Conservation (phyloP, 139 green algal genomes). For the Chlamydomonas applanata region DNA sequence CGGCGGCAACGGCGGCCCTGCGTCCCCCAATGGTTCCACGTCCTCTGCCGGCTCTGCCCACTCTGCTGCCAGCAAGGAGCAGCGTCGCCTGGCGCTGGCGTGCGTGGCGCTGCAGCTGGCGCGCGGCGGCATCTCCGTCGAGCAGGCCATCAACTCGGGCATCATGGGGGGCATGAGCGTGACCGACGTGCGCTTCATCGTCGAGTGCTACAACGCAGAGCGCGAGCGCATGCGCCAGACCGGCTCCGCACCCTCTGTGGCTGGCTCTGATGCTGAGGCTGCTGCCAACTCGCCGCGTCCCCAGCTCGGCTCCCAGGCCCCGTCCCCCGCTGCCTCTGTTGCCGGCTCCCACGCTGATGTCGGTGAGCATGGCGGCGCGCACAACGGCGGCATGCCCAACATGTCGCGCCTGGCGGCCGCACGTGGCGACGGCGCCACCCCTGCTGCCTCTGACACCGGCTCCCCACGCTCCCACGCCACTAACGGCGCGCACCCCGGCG, state of each 20-base stretch:
- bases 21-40: neutral
- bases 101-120: constrained; percentile 51
- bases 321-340: neutral
- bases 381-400: too few species aligned
- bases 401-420: too few species aligned
- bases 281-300: too few species aligned
- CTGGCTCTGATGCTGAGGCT: too few species aligned
- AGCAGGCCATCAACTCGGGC: constrained; percentile 51
- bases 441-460: too few species aligned
- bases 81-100: constrained; percentile 44
- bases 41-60: neutral
- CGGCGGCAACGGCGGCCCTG: neutral
- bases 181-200: constrained; percentile 49
- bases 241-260: neutral
- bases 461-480: too few species aligned
- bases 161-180: constrained; percentile 57
- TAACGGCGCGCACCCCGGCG: neutral
- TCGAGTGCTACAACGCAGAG: constrained; percentile 49
- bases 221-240: constrained; percentile 25
- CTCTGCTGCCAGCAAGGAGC: constrained; percentile 29
- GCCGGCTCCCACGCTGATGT: neutral
- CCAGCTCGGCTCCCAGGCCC: neutral
- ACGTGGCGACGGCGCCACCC: too few species aligned
- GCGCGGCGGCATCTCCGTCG: constrained; percentile 33
- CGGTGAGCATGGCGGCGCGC: too few species aligned